Percentiles rank a stretch among this genome's conserved stretches.
Evolutionary conservation across 441 rosid species (phyloP).

Genomic region (Euphorbia schlechtendalii): DNA sequence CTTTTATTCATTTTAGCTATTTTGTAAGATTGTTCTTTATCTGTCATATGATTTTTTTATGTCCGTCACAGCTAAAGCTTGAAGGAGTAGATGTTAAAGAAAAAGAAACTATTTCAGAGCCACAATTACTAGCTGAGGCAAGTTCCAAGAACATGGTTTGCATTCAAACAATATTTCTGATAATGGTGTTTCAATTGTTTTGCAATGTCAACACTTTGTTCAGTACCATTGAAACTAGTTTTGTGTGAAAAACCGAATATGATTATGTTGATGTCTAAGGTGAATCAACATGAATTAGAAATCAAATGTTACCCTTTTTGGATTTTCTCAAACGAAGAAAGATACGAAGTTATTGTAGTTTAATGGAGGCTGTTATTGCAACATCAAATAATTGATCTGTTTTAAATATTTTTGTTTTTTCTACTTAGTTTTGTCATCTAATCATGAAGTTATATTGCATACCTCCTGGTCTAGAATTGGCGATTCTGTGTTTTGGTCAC

Average conservation of each 20-base stretch:
- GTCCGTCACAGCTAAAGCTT: slow-evolving; percentile 53
- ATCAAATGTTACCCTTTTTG: neutral
- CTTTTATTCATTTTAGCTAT: neutral
- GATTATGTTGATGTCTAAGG: neutral
- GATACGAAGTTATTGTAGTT: no score
- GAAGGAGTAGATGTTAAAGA: slow-evolving; percentile 66
- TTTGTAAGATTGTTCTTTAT: neutral
- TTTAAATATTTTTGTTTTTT: no score
- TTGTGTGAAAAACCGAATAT: neutral
- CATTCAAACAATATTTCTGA: neutral
- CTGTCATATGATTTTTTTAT: slow-evolving; percentile 4
- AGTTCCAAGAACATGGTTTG: neutral
- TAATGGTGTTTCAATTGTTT: neutral
- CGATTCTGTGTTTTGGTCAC: no score
- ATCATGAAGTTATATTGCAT: no score
- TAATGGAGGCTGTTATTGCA: no score
- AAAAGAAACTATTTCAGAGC: slow-evolving; percentile 82
- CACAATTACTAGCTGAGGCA: slow-evolving; percentile 73
- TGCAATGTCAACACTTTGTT: neutral
- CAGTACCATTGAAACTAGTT: neutral
- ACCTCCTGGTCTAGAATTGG: no score
- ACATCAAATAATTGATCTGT: no score
- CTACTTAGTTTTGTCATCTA: no score
- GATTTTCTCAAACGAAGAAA: neutral
- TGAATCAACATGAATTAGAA: neutral